Percentiles rank a stretch among this genome's conserved stretches.
phyloP scores from a whole-genome alignment of 2,329 filamentous ascomycete species.

The Venturia effusa region DNA sequence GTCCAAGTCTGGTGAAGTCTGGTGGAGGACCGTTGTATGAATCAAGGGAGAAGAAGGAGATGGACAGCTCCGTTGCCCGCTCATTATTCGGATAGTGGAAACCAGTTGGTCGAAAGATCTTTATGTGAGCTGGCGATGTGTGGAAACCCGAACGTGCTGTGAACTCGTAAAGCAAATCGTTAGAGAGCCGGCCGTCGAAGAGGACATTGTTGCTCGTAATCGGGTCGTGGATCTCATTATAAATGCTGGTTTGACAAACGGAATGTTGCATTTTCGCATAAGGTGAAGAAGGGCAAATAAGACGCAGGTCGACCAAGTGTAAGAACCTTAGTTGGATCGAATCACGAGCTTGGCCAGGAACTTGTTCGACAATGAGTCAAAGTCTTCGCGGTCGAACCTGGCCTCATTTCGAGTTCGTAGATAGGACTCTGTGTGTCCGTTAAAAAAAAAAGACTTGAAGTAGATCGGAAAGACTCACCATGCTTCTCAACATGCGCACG shows the following conservation, averaged over 20 bases:
- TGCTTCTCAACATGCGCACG: constrained; percentile 85
- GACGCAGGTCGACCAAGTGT: not conserved
- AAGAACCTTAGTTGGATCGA: constrained; percentile 54
- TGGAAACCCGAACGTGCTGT: not conserved
- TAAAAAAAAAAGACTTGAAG: not conserved
- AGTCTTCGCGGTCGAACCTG: constrained; percentile 84
- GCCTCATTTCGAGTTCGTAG: constrained; percentile 67
- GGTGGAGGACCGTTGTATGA: not conserved
- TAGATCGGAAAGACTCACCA: constrained; percentile 48
- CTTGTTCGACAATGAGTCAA: constrained; percentile 93
- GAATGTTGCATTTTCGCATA: not conserved
- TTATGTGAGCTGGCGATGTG: not conserved
- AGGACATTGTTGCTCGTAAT: not conserved
- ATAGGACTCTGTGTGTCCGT: constrained; percentile 58
- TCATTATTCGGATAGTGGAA: not conserved
- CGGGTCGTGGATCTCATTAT: constrained; percentile 4
- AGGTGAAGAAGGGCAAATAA: not conserved
- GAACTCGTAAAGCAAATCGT: not conserved
- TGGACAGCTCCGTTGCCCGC: not conserved
- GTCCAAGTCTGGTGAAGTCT: not conserved
- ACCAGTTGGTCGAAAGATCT: not conserved
- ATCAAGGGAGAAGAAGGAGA: not conserved
- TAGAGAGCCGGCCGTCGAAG: not conserved
- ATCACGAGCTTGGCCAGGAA: constrained; percentile 95
- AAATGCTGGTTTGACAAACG: constrained; percentile 1